phyloP scores from a whole-genome alignment of 2,329 filamentous ascomycete species.

The Zalaria obscura region DNA sequence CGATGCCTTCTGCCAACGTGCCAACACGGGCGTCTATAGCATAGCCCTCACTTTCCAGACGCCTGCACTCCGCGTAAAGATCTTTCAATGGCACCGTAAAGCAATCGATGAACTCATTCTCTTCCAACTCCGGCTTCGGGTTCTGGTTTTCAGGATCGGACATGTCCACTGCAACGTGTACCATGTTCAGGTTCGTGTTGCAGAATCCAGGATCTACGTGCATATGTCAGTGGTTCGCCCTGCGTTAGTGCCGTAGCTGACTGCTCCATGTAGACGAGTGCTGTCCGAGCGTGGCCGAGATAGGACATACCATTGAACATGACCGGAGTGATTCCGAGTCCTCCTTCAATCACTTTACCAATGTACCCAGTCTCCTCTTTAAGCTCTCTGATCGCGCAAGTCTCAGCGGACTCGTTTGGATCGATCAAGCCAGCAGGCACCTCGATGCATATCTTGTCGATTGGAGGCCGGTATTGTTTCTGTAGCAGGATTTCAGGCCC shows the following conservation, averaged over 20 bases:
- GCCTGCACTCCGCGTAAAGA: constrained; percentile 45
- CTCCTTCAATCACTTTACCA: constrained; percentile 24
- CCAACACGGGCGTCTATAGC: constrained; percentile 69
- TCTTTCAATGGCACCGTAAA: constrained; percentile 43
- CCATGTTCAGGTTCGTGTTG: constrained; percentile 38
- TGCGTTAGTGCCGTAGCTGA: too few relatives aligned
- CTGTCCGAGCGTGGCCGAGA: too few relatives aligned
- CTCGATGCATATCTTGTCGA: constrained; percentile 44
- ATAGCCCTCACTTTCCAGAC: constrained; percentile 54
- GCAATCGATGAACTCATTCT: constrained; percentile 48
- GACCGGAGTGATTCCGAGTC: constrained; percentile 17
- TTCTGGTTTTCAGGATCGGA: constrained; percentile 30
- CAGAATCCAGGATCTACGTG: constrained; percentile 46
- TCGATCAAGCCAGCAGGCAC: constrained; percentile 48
- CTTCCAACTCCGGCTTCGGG: constrained; percentile 45
- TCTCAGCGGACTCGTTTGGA: constrained; percentile 39
- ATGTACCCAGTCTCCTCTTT: constrained; percentile 49
- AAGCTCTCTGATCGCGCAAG: constrained; percentile 43
- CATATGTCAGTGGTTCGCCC: not conserved
- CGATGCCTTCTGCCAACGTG: constrained; percentile 64
- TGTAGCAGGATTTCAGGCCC: constrained; percentile 40
- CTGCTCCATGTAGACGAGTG: too few relatives aligned
- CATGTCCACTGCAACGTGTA: constrained; percentile 43
- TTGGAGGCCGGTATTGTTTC: constrained; percentile 38
- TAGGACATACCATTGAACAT: constrained; percentile 27